Percentiles rank a stretch among this genome's conserved stretches.
These are phyloP conservation scores for Penicillium sp. DNA, from an alignment of 2,329 filamentous ascomycete species.

Conservation along the genomic window DNA sequence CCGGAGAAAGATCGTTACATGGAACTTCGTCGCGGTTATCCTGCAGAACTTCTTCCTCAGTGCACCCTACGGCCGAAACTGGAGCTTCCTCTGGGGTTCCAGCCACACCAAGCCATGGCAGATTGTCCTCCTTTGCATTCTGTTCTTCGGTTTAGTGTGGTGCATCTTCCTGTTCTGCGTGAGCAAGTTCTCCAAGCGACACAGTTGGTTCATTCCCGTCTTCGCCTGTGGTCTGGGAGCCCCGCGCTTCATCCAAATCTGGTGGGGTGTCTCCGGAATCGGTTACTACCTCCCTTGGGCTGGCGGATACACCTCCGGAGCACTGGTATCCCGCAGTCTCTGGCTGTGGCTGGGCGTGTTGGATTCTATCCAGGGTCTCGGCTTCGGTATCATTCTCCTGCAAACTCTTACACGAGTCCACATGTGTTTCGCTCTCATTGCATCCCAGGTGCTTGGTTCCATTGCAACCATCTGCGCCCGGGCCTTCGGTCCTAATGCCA, in stretches of 20 bases:
- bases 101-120: slow-evolving; percentile 58
- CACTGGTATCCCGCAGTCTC: slow-evolving; percentile 58
- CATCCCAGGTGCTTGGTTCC: slow-evolving; percentile 63
- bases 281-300: slow-evolving; percentile 64
- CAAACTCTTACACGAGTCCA: slow-evolving; percentile 67
- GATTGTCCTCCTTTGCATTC: slow-evolving; percentile 53
- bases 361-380: slow-evolving; percentile 66
- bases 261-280: slow-evolving; percentile 64
- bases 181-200: slow-evolving; percentile 57
- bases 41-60: slow-evolving; percentile 70
- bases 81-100: slow-evolving; percentile 65
- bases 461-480: slow-evolving; percentile 64
- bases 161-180: slow-evolving; percentile 49
- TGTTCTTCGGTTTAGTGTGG: slow-evolving; percentile 61
- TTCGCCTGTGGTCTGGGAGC: slow-evolving; percentile 67
- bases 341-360: slow-evolving; percentile 70
- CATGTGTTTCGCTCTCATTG: slow-evolving; percentile 62
- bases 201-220: slow-evolving; percentile 68
- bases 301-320: slow-evolving; percentile 54
- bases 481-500: slow-evolving; percentile 60
- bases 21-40: slow-evolving; percentile 66
- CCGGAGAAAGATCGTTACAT: slow-evolving; percentile 65
- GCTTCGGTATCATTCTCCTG: slow-evolving; percentile 68
- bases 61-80: slow-evolving; percentile 67
- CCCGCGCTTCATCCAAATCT: slow-evolving; percentile 68